Base-by-base conservation (phyloP, 1,139 yeast genomes). In the Saccharomyces hybrid region DNA sequence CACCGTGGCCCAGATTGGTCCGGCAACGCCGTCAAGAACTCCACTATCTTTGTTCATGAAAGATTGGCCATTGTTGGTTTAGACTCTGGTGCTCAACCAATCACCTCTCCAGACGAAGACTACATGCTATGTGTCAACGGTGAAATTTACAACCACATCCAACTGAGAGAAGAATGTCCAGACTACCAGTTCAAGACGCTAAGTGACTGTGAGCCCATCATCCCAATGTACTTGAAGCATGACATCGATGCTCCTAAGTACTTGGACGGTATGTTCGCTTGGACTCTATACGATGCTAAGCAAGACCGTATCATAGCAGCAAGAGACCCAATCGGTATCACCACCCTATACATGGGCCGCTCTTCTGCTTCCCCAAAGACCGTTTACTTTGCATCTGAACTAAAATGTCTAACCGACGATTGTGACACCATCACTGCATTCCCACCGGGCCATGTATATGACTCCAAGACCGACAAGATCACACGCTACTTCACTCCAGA, bases 371-470 rank as follows among this genome's bases (percentile, higher is more conserved):
- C 75, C 55, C 95, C 97, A 60, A 76, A 82, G 64, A 80, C 97
- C 27, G 82, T 90, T 51, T 91, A 79, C 74, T 93, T 93, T 69
- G 95, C 98, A 44, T 86, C 95, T 54, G 99, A 93, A 76, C 80
- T 93, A 72, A 93, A 93, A 78, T 89, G 97, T 74, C 78, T 93
- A 64, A 81, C 84, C 56, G 97, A 89, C 64, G 96, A 88, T 75
- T 93, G 99, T 79, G 99, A 93, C 72, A 81, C 81, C 59, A 90
- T 93, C 70, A 70, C 76, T 58, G 95, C 97, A 32, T 93, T 93
- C 90, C 98, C 98, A 55, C 99, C 99, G 47, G 99, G 99, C 58
- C 97, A 93, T 70, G 84, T 91, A 54, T 93, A 88, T 73, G 98
- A 93, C 74, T 89, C 97, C 57, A 79, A 80, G 62, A 88, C 97